A percentile compares a stretch with the other conserved stretches of the same genome.
phyloP scores from a whole-genome alignment of 2,329 filamentous ascomycete genomes.

The Neurospora crassa region DNA sequence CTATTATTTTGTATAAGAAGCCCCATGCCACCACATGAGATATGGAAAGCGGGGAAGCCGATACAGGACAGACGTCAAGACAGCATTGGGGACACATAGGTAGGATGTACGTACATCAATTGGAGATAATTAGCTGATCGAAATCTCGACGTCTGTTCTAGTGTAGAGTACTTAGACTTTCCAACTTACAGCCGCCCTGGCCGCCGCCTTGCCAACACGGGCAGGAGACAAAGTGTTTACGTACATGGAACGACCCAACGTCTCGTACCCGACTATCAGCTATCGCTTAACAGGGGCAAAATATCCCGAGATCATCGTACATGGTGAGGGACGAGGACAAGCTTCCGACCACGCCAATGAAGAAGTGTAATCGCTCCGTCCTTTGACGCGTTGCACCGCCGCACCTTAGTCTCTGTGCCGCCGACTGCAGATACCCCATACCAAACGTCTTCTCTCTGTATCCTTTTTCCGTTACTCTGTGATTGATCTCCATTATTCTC shows the following conservation, averaged over 20 bases:
- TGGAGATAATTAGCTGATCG: background rate
- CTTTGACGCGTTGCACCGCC: background rate
- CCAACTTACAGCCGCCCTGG: background rate
- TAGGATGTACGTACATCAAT: background rate
- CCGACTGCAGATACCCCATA: background rate
- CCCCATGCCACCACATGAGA: background rate
- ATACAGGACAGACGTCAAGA: background rate
- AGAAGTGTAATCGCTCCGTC: background rate
- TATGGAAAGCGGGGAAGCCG: background rate
- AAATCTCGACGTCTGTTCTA: background rate
- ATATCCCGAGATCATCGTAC: background rate
- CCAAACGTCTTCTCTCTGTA: background rate
- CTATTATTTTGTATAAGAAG: constrained; percentile 12
- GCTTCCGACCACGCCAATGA: background rate
- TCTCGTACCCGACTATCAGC: background rate
- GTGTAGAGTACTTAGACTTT: background rate
- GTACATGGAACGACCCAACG: background rate
- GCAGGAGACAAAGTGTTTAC: background rate
- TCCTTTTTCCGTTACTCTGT: background rate
- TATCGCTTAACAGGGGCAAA: background rate
- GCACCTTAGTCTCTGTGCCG: background rate
- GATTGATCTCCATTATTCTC: background rate
- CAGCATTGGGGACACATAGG: background rate
- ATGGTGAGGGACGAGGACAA: background rate
- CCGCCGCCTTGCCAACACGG: background rate